A percentile compares a stretch with the other conserved stretches of the same genome.
Conservation (phyloP, 495 filamentous ascomycete genomes). For the Xylaria palmicola region DNA sequence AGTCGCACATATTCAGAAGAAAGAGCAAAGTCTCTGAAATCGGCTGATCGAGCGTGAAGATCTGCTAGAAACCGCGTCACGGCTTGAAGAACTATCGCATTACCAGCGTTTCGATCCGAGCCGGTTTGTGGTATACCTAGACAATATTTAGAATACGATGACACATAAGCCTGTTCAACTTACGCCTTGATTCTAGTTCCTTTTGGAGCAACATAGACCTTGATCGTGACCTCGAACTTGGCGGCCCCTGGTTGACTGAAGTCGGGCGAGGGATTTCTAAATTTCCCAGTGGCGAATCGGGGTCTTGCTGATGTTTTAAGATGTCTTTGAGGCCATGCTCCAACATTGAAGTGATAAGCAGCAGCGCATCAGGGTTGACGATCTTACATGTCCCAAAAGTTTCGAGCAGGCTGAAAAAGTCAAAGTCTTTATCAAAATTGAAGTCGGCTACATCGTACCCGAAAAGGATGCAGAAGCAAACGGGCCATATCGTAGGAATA, state of each 20-base stretch:
- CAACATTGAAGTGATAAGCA: conserved; percentile 85
- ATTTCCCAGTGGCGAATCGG: conserved; percentile 49
- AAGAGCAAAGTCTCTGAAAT: conserved; percentile 77
- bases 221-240: conserved; percentile 40
- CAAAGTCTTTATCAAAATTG: conserved; percentile 69
- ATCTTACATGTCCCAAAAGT: conserved; percentile 67
- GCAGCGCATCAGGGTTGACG: conserved; percentile 73
- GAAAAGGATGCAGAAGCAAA: conserved; percentile 88
- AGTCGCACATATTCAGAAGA: conserved; percentile 76
- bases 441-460: conserved; percentile 74
- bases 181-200: conserved; percentile 51
- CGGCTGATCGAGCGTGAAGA: conserved; percentile 67
- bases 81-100: conserved; percentile 61
- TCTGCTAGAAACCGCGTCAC: conserved; percentile 78
- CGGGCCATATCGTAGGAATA: conserved; percentile 78
- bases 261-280: conserved; percentile 10
- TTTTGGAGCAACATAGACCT: conserved; percentile 49
- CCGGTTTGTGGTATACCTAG: conserved; percentile 30
- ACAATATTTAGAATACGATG: neutral
- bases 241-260: conserved; percentile 19
- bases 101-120: conserved; percentile 49
- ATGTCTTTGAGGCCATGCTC: conserved; percentile 71
- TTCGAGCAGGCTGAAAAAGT: conserved; percentile 69
- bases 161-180: conserved; percentile 21
- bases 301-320: conserved; percentile 59